Percentiles rank a stretch among this genome's conserved stretches.
Conservation (phyloP, 805 yeast genomes). For the Brettanomyces anomalus region DNA sequence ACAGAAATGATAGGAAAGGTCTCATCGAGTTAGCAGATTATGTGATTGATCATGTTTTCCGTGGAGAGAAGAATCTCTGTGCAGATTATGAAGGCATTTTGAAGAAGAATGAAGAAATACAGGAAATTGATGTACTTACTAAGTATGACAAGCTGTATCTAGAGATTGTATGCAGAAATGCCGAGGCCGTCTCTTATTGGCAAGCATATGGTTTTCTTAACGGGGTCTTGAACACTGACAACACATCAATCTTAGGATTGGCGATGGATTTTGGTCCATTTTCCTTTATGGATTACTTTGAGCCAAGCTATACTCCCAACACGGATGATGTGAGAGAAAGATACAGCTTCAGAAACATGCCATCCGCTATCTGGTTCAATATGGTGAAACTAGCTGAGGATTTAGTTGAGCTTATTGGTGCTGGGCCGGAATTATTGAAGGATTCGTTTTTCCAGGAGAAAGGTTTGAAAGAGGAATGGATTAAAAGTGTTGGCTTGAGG, state of each 20-base stretch:
- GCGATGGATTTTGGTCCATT: slow-evolving; percentile 94
- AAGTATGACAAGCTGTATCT: slow-evolving; percentile 64
- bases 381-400: slow-evolving; percentile 77
- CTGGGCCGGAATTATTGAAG: slow-evolving; percentile 45
- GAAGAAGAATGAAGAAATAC: slow-evolving; percentile 20
- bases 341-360: slow-evolving; percentile 78
- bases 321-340: slow-evolving; percentile 70
- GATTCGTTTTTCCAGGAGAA: slow-evolving; percentile 32
- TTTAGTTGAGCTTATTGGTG: slow-evolving; percentile 72
- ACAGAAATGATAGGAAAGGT: slow-evolving; percentile 61
- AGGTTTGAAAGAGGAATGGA: slow-evolving; percentile 40
- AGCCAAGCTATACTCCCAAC: slow-evolving; percentile 79
- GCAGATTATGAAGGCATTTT: slow-evolving; percentile 16
- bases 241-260: slow-evolving; percentile 81
- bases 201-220: slow-evolving; percentile 89
- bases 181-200: slow-evolving; percentile 72
- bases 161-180: slow-evolving; percentile 67
- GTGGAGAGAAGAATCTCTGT: slow-evolving; percentile 26
- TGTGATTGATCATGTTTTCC: slow-evolving; percentile 56
- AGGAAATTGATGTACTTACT: slow-evolving; percentile 30
- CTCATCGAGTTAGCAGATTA: slow-evolving; percentile 60
- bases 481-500: slow-evolving; percentile 42
- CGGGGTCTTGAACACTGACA: slow-evolving; percentile 93
- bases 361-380: slow-evolving; percentile 90
- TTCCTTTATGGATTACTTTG: slow-evolving; percentile 78